Base-by-base conservation (phyloP, 2,329 filamentous ascomycete genomes). In the Eutypa lata region DNA sequence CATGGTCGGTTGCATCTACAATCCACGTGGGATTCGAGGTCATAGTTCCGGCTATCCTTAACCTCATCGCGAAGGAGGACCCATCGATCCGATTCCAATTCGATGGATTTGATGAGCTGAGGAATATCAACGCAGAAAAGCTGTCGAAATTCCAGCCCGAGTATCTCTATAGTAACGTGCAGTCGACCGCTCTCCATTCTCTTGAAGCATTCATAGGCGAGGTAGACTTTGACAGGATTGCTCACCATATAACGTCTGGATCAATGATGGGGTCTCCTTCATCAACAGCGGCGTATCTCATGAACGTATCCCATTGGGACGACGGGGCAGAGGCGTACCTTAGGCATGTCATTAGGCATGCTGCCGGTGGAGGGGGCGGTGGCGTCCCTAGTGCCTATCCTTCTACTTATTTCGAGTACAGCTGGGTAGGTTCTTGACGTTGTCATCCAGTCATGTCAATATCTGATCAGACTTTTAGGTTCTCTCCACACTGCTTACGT, bases 241-340 rank as follows among this genome's bases (percentile, higher is more conserved):
- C 37, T 6, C 37, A 40, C n/a, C 37, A 40, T 40, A 18, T 6
- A 6, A 16, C n/a, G 8, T 16, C n/a, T 10, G 37, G 37, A 6
- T 13, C 37, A 6, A 40, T 40, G 37, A 40, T 40, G 37, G 37
- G 8, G 37, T 14, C 11, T 40, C 37, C 37, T 6, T 40, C 37
- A 16, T 40, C 37, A 61, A 75, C 72, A 1, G 72, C 72, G 0
- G 71, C 60, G n/a, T 61, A 61, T 28, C 53, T 61, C 33, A 58
- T 62, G 57, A 48, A 62, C 35, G 13, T 56, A 24, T 54, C 56
- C 6, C 35, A 53, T 18, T 62, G 60, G 59, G 59, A 61, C 47
- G 53, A 60, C 3, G 55, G 56, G 40, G 47, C 59, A 31, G 57
- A 55, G 57, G 50, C 2, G 28, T 62, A 61, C 40, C 44, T 62